A percentile compares a stretch with the other conserved stretches of the same genome.
phyloP scores from a whole-genome alignment of 2,329 filamentous ascomycete species.

The Geoglossum cookeanum region DNA sequence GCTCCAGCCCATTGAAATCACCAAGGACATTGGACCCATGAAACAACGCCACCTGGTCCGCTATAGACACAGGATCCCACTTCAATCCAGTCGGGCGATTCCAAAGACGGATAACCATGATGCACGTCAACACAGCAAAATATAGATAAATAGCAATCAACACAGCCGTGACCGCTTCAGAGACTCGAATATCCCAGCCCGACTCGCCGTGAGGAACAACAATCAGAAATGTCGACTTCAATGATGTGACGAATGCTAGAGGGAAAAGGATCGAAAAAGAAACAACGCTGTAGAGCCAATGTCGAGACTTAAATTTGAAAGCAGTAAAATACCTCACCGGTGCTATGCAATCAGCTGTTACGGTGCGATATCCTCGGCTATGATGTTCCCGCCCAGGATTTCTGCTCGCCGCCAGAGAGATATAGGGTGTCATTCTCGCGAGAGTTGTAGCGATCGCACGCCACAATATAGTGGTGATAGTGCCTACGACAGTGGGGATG shows the following conservation, averaged over 20 bases:
- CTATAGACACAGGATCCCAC: not conserved
- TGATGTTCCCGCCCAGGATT: too few relatives aligned
- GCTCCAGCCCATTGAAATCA: not conserved
- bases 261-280: not conserved
- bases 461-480: not conserved
- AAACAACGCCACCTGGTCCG: not conserved
- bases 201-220: not conserved
- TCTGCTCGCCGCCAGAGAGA: not conserved
- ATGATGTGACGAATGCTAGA: not conserved
- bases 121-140: not conserved
- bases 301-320: too few relatives aligned
- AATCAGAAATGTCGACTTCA: not conserved
- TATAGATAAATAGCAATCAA: not conserved
- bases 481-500: not conserved
- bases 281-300: too few relatives aligned
- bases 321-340: not conserved
- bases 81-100: not conserved
- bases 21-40: not conserved
- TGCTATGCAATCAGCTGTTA: not conserved
- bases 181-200: not conserved
- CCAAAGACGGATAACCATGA: not conserved
- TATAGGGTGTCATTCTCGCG: not conserved
- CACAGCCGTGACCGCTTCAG: not conserved
- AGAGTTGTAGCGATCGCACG: not conserved
- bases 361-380: not conserved